Evolutionary conservation across 129 eudicot species (phyloP), one percentile per base, ranked within the genome.

Genomic region (Centrapalus pauciflorus): DNA sequence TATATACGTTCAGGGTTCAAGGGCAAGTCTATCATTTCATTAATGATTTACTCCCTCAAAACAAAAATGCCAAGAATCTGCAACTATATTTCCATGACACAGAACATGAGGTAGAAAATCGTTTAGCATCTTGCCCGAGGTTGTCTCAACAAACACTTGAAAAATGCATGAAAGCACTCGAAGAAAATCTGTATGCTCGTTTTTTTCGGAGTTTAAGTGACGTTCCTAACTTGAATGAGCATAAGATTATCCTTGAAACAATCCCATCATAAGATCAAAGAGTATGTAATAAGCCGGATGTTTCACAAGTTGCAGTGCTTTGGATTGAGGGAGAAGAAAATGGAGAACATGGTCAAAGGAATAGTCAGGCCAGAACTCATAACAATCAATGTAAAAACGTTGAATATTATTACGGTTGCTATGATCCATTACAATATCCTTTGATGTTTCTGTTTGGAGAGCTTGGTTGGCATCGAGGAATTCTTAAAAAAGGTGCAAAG

Each of bases 21-120:
- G 61, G 66, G 3, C 66, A 59, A 5, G 66, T 59, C 4, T 59
- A 30, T 4, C 66, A 60, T 14, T 60, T 60, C 5, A 3, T 60
- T 2, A 60, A 60, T 17, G 48, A 32, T 20, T 14, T 60, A 7
- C 3, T 4, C 3, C 43, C 66, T 6, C 7, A 16, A n/a, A 20
- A 17, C 12, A 14, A 17, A 4, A 16, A 7, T 16, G 45, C 66
- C 11, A 35, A 33, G 12, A 30, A 60, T 34, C 66, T 60, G 5
- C 66, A 60, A 20, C 11, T 60, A 7, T 60, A 60, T 4, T 60
- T 30, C 16, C 28, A 60, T 20, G 48, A 60, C 11, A 17, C 46
- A 3, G 25, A 30, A 3, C 45, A 60, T 60, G 66, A 60, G 8
- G 1, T 60, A 16, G 21, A 60, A 14, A 60, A 60, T 9, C 38